Base-by-base conservation (phyloP, 306 rosid species). In the Psophocarpus tetragonolobus region DNA sequence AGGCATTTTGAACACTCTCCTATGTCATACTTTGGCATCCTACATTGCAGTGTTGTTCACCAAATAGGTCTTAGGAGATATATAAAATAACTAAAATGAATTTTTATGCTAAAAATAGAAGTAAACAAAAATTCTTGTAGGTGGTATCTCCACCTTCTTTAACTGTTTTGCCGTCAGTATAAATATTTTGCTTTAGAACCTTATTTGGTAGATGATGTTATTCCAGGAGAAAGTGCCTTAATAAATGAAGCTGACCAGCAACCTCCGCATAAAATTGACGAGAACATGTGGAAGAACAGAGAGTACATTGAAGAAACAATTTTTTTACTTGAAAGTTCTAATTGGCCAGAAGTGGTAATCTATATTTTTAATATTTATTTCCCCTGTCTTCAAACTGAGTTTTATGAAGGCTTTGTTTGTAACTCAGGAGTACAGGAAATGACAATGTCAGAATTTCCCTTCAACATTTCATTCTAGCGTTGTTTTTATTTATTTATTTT, bases 251-350 rank as follows among this genome's bases (percentile, higher is more conserved):
- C 85, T 26, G 85, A 85, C 64, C 10, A 32, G 64, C 87, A 14
- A 27, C 93, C 96, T 71, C 98, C 98, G 4, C 98, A 95, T 83
- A 95, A 95, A 84, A 85, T 95, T 8, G 98, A 95, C 20, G 97
- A 95, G 90, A 95, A 95, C 84, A 86, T 92, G 97, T 95, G 98
- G 98, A 95, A 91, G 89, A 95, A 95, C 80, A 86, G 97, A 81
- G 98, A 95, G 73, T 83, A 89, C 57, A 93, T 92, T 33, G 98
- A 95, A 80, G 98, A 95, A 78, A 84, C 87, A 4, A 73, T 95
- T 14, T 92, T 84, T 61, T 84, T 91, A 73, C 95, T 95, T 81
- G 88, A 92, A 51, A 80, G 77, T 45, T 68, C 87, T 77, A 88
- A 83, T 82, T 92, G 88, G 92, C 98, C 98, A 47, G 86, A 66